Conservation (phyloP, 179 eudicot genomes). For the Corrigiola litoralis region DNA sequence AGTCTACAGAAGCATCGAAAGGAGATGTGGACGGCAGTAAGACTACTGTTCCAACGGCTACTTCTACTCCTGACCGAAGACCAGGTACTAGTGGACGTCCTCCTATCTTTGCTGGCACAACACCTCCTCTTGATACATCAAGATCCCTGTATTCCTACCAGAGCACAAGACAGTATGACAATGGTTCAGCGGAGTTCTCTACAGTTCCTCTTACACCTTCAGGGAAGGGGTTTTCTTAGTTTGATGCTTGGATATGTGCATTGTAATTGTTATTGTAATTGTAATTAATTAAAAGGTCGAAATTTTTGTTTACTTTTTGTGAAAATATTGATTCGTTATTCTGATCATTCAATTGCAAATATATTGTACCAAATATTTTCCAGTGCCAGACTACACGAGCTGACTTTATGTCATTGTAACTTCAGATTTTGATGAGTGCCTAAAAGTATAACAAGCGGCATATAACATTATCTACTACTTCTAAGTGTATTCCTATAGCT, state of each 20-base stretch:
- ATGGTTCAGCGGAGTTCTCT: conserved; percentile 69
- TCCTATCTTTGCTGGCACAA: conserved; percentile 32
- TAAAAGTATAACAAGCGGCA: no score
- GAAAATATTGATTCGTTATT: conserved; percentile 30
- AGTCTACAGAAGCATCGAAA: conserved; percentile 42
- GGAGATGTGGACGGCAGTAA: conserved; percentile 22
- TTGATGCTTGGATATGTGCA: conserved; percentile 28
- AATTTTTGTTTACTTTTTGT: conserved; percentile 10
- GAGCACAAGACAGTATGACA: conserved; percentile 42
- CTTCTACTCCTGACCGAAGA: conserved; percentile 31
- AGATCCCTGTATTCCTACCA: conserved; percentile 33
- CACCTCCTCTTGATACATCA: conserved; percentile 30
- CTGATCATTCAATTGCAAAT: conserved; percentile 44
- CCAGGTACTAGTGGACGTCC: conserved; percentile 27
- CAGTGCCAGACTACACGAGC: not conserved
- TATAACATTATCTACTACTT: no score
- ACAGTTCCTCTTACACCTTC: conserved; percentile 88
- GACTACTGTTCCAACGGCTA: conserved; percentile 22
- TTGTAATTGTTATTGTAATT: conserved; percentile 12
- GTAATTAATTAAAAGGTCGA: conserved; percentile 31
- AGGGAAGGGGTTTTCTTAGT: conserved; percentile 38
- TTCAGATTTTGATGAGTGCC: not conserved
- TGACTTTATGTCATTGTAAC: not conserved
- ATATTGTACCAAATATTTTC: conserved; percentile 10
- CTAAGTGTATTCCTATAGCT: no score